phyloP scores from a whole-genome alignment of 2,329 filamentous ascomycete species.

The Monosporascus ibericus region DNA sequence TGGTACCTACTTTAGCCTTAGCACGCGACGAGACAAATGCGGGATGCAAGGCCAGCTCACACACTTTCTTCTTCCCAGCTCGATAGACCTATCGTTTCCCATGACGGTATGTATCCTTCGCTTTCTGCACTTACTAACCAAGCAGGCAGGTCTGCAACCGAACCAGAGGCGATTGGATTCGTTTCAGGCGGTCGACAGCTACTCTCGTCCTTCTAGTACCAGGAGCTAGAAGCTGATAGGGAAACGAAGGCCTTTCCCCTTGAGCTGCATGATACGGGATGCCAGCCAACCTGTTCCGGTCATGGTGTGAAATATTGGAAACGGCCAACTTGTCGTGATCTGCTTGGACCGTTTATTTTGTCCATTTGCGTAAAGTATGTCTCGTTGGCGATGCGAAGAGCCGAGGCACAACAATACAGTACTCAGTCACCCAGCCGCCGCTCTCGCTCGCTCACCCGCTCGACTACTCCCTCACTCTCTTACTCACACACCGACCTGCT shows the following conservation, averaged over 20 bases:
- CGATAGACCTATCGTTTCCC: background rate
- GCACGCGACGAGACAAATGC: background rate
- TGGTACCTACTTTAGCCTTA: background rate
- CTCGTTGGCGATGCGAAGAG: constrained; percentile 14
- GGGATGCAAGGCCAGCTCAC: constrained; percentile 3
- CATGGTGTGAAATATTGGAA: background rate
- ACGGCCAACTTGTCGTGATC: constrained; percentile 9
- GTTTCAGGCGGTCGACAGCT: background rate
- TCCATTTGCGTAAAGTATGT: constrained; percentile 12
- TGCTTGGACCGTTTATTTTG: constrained; percentile 13
- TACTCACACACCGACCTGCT: no score
- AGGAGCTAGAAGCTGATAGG: background rate
- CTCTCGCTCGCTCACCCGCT: no score
- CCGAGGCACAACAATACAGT: constrained; percentile 7
- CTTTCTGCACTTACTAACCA: background rate
- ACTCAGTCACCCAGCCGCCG: background rate
- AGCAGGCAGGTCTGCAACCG: background rate
- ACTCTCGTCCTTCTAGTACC: background rate
- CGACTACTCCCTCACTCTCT: no score
- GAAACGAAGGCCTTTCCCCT: background rate
- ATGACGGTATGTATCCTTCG: background rate
- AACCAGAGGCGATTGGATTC: background rate
- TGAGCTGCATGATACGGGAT: background rate
- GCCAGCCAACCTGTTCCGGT: background rate
- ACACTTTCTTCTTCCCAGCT: background rate